Conservation (phyloP, 2,329 filamentous ascomycete genomes). For the Orbilia brochopaga region DNA sequence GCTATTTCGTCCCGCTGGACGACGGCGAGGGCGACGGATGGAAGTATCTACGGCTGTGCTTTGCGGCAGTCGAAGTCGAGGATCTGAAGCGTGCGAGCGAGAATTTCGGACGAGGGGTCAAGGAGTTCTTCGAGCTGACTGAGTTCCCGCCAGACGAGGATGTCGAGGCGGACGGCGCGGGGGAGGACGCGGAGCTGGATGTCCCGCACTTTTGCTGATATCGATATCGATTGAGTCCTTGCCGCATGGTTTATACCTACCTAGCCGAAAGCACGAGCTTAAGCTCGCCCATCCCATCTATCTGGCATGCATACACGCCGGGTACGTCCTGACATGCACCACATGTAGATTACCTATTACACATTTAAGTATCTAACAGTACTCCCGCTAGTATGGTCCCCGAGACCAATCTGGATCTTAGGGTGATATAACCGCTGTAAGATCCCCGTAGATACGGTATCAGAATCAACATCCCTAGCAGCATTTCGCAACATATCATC, state of each 20-base stretch:
- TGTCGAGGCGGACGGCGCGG: slow-evolving; percentile 3
- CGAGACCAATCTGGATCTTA: no score
- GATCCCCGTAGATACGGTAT: no score
- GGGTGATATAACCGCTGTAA: no score
- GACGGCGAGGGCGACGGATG: slow-evolving; percentile 67
- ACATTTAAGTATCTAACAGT: no score
- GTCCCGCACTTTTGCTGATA: slow-evolving; percentile 19
- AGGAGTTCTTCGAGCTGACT: slow-evolving; percentile 74
- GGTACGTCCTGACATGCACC: no score
- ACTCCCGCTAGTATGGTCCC: no score
- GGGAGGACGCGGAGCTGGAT: slow-evolving; percentile 6
- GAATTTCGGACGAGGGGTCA: slow-evolving; percentile 71
- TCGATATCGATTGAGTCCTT: not conserved
- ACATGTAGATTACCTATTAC: no score
- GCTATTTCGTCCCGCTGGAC: slow-evolving; percentile 73
- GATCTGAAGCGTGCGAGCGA: slow-evolving; percentile 69
- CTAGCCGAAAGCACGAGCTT: no score
- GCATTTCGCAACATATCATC: no score
- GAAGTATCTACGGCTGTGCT: slow-evolving; percentile 78
- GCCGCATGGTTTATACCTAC: not conserved
- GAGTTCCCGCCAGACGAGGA: slow-evolving; percentile 33
- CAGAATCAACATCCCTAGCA: no score
- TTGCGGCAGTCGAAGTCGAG: slow-evolving; percentile 79
- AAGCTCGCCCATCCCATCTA: no score
- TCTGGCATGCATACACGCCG: no score